Percentiles rank a stretch among this genome's conserved stretches.
Conservation (phyloP, 192 early-diverging fungal species). For the Coemansia sp. region DNA sequence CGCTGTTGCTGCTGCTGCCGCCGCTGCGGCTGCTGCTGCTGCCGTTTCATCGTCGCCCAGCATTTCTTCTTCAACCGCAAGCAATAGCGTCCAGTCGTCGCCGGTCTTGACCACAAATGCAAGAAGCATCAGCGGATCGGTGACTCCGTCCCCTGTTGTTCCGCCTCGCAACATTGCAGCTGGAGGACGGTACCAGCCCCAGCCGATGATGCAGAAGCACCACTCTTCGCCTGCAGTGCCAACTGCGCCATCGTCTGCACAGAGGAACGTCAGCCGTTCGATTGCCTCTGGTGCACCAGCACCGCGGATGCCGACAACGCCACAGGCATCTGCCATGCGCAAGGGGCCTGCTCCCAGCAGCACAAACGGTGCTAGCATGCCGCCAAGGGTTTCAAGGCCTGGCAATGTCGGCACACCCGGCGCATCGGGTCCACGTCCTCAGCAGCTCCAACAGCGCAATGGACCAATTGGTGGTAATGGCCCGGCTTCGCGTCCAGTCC, state of each 20-base stretch:
- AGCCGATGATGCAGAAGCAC: neutral
- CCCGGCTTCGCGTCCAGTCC: neutral
- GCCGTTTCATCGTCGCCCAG: constrained; percentile 16
- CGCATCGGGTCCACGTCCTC: neutral
- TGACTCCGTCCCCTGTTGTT: neutral
- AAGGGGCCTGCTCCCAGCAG: neutral
- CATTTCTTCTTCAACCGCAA: neutral
- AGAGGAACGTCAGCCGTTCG: neutral
- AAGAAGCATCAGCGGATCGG: neutral
- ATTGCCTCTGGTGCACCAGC: neutral
- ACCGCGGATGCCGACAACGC: neutral
- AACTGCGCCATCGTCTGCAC: neutral
- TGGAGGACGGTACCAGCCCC: neutral
- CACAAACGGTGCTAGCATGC: neutral
- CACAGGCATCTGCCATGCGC: neutral
- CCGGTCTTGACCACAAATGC: neutral
- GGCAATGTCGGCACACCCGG: neutral
- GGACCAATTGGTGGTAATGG: neutral
- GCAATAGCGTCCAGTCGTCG: neutral
- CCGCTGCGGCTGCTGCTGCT: constrained; percentile 45
- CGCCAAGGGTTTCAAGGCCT: neutral
- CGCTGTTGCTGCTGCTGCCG: constrained; percentile 62
- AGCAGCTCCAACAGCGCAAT: constrained; percentile 6
- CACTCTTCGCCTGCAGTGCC: neutral
- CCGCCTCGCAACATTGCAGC: neutral